Conservation (phyloP, 345 rosid species). For the Reutealis trisperma region DNA sequence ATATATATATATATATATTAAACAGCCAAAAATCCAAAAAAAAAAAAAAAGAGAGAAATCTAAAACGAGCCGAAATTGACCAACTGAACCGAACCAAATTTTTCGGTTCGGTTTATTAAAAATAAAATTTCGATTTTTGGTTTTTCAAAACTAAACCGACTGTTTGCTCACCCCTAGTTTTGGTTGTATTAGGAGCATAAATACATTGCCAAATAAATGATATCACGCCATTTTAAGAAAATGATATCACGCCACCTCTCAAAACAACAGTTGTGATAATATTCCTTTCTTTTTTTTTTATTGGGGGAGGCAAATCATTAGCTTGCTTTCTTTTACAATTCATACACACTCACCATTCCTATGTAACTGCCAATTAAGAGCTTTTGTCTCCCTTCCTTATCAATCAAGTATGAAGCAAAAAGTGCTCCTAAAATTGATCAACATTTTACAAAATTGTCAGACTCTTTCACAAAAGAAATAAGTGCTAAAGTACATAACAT, state of each 20-base stretch:
- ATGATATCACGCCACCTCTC: background rate
- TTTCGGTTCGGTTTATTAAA: too few relatives aligned
- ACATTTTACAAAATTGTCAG: constrained; percentile 11
- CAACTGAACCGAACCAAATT: too few relatives aligned
- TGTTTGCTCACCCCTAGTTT: too few relatives aligned
- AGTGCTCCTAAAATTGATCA: constrained; percentile 55
- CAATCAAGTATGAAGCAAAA: constrained; percentile 62
- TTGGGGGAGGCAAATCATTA: background rate
- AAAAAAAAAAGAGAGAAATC: too few relatives aligned
- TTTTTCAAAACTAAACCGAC: too few relatives aligned
- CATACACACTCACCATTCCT: constrained; percentile 62
- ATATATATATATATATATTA: too few relatives aligned
- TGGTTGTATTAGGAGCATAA: constrained; percentile 6
- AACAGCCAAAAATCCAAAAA: too few relatives aligned
- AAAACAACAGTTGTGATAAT: background rate
- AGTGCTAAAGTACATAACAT: background rate
- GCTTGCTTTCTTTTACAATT: constrained; percentile 9
- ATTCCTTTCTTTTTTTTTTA: background rate
- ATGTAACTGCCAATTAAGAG: constrained; percentile 69
- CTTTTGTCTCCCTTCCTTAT: constrained; percentile 63
- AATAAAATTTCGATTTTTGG: too few relatives aligned
- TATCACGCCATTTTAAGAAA: background rate
- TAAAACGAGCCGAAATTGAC: too few relatives aligned
- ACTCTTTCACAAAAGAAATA: constrained; percentile 2
- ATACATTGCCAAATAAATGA: background rate